Evolutionary conservation across 768 basidiomycete species (phyloP).

Genomic region (Mycena vulgaris): DNA sequence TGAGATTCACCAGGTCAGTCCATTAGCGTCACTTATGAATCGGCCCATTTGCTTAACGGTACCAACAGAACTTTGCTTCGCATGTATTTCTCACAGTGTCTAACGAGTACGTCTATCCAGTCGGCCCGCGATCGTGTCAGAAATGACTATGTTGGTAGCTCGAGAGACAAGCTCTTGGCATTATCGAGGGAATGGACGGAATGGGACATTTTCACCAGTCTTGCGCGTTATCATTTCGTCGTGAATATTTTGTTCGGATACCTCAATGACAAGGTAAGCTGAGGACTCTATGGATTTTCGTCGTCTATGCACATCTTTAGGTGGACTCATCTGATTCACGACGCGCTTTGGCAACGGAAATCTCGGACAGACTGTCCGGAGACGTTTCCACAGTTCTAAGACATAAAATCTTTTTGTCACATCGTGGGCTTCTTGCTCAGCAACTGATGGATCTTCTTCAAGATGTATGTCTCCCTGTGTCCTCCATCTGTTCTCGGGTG

Average conservation of each 20-base stretch:
- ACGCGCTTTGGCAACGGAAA: neutral
- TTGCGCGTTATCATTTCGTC: neutral
- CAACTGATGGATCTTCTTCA: neutral
- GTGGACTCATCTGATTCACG: neutral
- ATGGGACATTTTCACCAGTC: neutral
- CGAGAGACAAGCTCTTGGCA: neutral
- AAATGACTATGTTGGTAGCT: no score
- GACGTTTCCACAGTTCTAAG: neutral
- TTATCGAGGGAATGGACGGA: neutral
- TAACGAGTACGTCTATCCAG: no score
- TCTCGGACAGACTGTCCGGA: neutral
- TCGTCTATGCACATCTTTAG: neutral
- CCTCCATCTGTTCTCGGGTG: neutral
- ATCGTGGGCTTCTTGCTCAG: neutral
- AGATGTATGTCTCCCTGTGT: constrained; percentile 1
- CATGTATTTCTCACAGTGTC: neutral
- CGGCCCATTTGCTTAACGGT: neutral
- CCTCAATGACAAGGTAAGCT: neutral
- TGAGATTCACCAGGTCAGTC: neutral
- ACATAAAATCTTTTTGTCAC: neutral
- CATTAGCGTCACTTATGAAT: neutral
- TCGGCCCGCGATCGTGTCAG: no score
- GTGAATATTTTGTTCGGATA: neutral
- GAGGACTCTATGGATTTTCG: neutral
- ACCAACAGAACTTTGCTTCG: neutral